These are phyloP conservation scores for Vitis rotundifolia DNA, from an alignment of 164 flowering plant genomes.

Conservation along the genomic window DNA sequence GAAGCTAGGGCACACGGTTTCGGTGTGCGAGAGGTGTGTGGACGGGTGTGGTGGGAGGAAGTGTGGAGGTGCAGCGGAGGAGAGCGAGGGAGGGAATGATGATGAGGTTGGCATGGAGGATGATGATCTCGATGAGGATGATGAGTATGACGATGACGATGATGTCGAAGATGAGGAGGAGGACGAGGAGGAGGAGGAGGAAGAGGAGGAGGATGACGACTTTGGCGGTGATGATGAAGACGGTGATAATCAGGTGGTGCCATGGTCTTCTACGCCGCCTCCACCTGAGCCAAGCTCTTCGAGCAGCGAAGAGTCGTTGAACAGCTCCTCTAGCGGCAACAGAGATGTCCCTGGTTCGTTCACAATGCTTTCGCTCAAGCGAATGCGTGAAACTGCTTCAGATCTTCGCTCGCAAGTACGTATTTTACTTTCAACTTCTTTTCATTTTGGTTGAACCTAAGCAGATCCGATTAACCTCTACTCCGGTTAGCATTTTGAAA, in stretches of 20 bases:
- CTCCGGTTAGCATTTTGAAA: background rate
- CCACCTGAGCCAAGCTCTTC: slow-evolving; percentile 32
- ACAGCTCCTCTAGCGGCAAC: background rate
- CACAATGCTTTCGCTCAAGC: slow-evolving; percentile 9
- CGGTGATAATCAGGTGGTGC: slow-evolving; percentile 44
- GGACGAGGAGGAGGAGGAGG: background rate
- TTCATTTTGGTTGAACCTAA: background rate
- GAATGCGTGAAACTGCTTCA: slow-evolving; percentile 11
- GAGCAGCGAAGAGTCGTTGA: slow-evolving; percentile 20
- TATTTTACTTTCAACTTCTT: background rate
- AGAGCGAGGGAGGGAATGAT: background rate
- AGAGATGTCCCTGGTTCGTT: background rate
- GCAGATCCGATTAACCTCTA: too few relatives aligned
- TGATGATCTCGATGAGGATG: background rate
- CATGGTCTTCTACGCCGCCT: slow-evolving; percentile 32
- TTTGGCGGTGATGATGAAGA: slow-evolving; percentile 10
- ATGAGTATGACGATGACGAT: background rate
- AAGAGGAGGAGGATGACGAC: background rate
- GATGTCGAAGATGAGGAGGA: slow-evolving; percentile 6
- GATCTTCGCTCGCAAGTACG: slow-evolving; percentile 21
- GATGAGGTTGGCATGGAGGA: background rate
- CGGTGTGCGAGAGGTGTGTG: slow-evolving; percentile 32
- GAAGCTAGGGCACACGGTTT: slow-evolving; percentile 24
- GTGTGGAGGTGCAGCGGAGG: too few relatives aligned
- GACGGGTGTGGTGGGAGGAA: background rate